Percentiles rank a stretch among this genome's conserved stretches.
Evolutionary conservation across 441 rosid species (phyloP).

Genomic region (Croton laevigatus): DNA sequence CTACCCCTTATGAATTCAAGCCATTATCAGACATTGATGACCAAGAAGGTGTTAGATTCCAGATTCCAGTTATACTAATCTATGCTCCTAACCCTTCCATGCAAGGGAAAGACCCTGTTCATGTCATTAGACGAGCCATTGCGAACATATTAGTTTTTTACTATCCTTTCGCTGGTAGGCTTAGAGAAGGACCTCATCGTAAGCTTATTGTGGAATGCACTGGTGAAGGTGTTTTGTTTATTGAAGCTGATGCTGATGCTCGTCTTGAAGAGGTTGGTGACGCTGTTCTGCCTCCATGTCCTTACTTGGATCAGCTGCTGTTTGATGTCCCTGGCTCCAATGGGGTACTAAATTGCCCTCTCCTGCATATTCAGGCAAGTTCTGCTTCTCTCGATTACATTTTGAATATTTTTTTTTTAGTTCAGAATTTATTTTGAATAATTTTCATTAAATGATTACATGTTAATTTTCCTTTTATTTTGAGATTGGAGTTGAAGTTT

Average conservation of each 20-base stretch:
- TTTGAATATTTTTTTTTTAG: no score
- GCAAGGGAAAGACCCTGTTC: constrained; percentile 13
- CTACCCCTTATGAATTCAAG: constrained; percentile 31
- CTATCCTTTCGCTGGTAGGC: constrained; percentile 27
- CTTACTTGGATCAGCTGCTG: constrained; percentile 47
- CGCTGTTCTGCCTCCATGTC: constrained; percentile 50
- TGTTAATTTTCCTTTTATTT: no score
- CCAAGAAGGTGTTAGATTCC: constrained; percentile 31
- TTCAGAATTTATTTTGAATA: no score
- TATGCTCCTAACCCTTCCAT: constrained; percentile 7
- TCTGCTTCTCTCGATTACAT: no score
- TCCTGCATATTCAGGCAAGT: constrained; percentile 50
- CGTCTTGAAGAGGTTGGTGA: constrained; percentile 28
- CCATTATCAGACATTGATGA: constrained; percentile 40
- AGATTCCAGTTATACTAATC: constrained; percentile 22
- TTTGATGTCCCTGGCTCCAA: constrained; percentile 43
- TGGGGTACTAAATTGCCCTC: constrained; percentile 36
- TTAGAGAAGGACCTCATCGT: constrained; percentile 22
- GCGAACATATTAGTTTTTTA: constrained; percentile 34
- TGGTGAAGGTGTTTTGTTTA: constrained; percentile 37
- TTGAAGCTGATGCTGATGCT: constrained; percentile 8
- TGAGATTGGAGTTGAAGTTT: no score
- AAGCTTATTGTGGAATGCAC: neutral
- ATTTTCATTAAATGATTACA: no score
- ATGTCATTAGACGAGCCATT: neutral